Conservation (phyloP, 2,329 filamentous ascomycete genomes). For the Dothiorella sarmentorum region DNA sequence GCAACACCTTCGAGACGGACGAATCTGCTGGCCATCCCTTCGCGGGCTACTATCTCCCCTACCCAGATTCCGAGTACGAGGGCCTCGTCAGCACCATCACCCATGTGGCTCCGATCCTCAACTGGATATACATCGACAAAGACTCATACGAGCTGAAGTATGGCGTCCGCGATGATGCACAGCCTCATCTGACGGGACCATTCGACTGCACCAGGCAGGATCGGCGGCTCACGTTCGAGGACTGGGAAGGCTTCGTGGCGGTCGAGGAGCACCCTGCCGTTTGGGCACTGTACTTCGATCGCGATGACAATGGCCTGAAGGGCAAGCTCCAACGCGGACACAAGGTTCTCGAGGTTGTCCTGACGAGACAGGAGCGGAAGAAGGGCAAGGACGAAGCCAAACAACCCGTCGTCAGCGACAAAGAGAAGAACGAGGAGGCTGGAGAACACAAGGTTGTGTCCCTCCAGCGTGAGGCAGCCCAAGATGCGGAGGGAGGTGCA, state of each 20-base stretch:
- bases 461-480: neutral
- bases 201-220: conserved; percentile 40
- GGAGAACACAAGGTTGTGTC: neutral
- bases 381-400: conserved; percentile 2
- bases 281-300: conserved; percentile 47
- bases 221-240: conserved; percentile 36
- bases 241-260: conserved; percentile 39
- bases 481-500: neutral
- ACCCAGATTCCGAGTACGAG: conserved; percentile 52
- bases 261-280: conserved; percentile 34
- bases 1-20: neutral
- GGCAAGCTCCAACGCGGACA: neutral
- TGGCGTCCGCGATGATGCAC: conserved; percentile 33
- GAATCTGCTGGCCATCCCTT: conserved; percentile 42
- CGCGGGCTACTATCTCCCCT: conserved; percentile 57
- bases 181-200: conserved; percentile 36
- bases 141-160: conserved; percentile 36
- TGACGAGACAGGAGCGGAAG: conserved; percentile 12
- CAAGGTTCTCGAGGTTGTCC: neutral
- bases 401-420: neutral
- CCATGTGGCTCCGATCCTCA: conserved; percentile 41
- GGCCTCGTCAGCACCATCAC: conserved; percentile 56
- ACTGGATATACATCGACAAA: conserved; percentile 39
- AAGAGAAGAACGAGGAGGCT: neutral
- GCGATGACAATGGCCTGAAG: conserved; percentile 32